phyloP scores from a whole-genome alignment of 1,284 basidiomycete species.

The Rhodotorula glutinis region DNA sequence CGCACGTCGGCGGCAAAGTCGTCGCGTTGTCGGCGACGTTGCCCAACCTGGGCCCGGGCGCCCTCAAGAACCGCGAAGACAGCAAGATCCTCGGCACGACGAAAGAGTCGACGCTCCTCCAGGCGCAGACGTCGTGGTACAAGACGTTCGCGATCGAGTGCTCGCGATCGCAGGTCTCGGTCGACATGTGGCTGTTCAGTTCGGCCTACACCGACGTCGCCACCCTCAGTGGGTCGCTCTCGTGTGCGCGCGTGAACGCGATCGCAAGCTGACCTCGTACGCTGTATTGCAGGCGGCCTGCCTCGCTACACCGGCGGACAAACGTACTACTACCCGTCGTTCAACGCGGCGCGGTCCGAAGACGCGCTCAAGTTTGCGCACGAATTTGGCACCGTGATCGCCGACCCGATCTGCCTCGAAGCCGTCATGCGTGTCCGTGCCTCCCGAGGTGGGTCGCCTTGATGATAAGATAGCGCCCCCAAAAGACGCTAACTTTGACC shows the following conservation, averaged over 20 bases:
- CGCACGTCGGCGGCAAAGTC: slow-evolving; percentile 93
- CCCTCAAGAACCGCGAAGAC: slow-evolving; percentile 94
- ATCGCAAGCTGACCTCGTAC: neutral
- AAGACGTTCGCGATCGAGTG: slow-evolving; percentile 99
- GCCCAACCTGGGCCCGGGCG: slow-evolving; percentile 83
- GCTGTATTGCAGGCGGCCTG: slow-evolving; percentile 68
- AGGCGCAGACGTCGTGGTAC: slow-evolving; percentile 84
- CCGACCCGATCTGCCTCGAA: slow-evolving; percentile 93
- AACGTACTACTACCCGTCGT: slow-evolving; percentile 97
- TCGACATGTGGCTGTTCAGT: slow-evolving; percentile 99
- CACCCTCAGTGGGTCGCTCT: slow-evolving; percentile 62
- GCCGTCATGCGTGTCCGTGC: slow-evolving; percentile 97
- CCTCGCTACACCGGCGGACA: slow-evolving; percentile 98
- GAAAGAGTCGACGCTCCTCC: slow-evolving; percentile 85
- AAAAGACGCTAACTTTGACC: too few species aligned
- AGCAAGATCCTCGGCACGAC: slow-evolving; percentile 91
- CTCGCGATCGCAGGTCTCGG: slow-evolving; percentile 92
- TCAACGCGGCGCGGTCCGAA: slow-evolving; percentile 89
- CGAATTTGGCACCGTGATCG: slow-evolving; percentile 89
- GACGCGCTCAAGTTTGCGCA: slow-evolving; percentile 98
- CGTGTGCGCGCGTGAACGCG: neutral
- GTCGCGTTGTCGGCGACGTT: slow-evolving; percentile 82
- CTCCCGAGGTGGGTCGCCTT: slow-evolving; percentile 65
- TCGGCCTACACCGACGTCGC: slow-evolving; percentile 93
- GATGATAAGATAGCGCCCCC: too few species aligned